These are phyloP conservation scores for Globisporangium cederbergense DNA, from an alignment of 352 stramenopile species.

Conservation along the genomic window DNA sequence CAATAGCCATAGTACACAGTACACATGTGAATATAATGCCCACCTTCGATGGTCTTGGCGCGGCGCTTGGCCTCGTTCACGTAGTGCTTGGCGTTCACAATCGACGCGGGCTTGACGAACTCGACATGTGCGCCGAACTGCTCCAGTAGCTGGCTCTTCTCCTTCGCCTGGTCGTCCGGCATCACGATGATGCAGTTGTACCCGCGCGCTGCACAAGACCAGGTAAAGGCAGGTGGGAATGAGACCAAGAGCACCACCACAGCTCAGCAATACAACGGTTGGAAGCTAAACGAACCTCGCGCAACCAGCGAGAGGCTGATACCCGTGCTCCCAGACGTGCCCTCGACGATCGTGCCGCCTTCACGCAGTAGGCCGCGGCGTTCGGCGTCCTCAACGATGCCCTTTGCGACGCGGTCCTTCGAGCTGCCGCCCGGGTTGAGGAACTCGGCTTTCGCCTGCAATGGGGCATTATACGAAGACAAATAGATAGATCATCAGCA, in stretches of 20 bases:
- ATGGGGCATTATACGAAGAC: not conserved
- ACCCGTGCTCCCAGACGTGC: constrained; percentile 96
- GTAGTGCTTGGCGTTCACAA: constrained; percentile 98
- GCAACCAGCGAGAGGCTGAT: constrained; percentile 95
- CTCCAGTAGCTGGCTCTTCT: constrained; percentile 84
- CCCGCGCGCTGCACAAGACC: constrained; percentile 60
- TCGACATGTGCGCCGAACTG: constrained; percentile 87
- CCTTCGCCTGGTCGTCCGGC: constrained; percentile 95
- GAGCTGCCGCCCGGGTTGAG: constrained; percentile 97
- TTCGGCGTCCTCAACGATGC: constrained; percentile 95
- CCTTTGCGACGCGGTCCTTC: constrained; percentile 96
- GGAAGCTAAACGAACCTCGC: constrained; percentile 35
- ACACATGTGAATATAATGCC: too few species aligned
- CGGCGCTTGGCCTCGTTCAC: constrained; percentile 93
- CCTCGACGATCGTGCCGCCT: constrained; percentile 95
- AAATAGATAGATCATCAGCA: not conserved
- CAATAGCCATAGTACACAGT: not conserved
- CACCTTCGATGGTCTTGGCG: constrained; percentile 78
- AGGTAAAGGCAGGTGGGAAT: not conserved
- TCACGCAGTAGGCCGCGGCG: constrained; percentile 75
- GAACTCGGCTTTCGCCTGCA: constrained; percentile 93
- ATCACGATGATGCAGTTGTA: constrained; percentile 97
- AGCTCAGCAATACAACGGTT: not conserved
- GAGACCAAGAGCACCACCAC: not conserved
- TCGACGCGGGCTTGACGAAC: constrained; percentile 90